These are phyloP conservation scores for Kalmanozyma brasiliensis DNA, from an alignment of 1,284 basidiomycete species.

Conservation along the genomic window DNA sequence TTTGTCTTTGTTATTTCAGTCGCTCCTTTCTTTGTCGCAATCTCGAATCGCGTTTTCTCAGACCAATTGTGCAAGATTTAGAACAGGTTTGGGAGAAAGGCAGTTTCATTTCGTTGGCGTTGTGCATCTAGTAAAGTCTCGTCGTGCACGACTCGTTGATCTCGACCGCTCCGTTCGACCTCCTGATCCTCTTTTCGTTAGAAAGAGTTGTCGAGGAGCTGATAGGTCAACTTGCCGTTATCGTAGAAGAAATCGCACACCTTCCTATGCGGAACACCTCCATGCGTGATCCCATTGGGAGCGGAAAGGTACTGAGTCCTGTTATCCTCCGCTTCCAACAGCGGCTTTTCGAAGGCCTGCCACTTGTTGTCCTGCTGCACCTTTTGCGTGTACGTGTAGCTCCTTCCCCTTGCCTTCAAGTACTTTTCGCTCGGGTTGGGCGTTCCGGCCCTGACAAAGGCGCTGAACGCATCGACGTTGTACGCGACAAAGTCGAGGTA, in stretches of 20 bases:
- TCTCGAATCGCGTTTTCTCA: no score
- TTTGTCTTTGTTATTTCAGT: neutral
- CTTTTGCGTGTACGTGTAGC: constrained; percentile 37
- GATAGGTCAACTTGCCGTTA: constrained; percentile 20
- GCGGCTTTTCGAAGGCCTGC: constrained; percentile 16
- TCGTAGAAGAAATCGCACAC: constrained; percentile 35
- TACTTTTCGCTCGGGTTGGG: constrained; percentile 24
- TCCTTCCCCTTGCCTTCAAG: constrained; percentile 25
- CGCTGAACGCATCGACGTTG: constrained; percentile 29
- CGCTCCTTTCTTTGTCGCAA: no score
- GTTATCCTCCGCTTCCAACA: neutral
- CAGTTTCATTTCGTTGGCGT: no score
- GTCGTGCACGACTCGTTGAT: no score
- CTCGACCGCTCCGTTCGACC: no score
- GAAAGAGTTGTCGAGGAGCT: constrained; percentile 27
- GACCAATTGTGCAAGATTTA: no score
- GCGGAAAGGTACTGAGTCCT: constrained; percentile 33
- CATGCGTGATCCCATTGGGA: constrained; percentile 14
- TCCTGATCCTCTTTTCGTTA: no score
- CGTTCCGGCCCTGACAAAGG: constrained; percentile 18
- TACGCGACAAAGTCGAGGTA: constrained; percentile 34
- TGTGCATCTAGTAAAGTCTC: no score
- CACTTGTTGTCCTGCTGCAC: constrained; percentile 23
- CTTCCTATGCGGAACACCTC: constrained; percentile 16
- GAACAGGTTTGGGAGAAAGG: no score